Conservation (phyloP, 2,329 filamentous ascomycete species). For the Bertia moriformis region DNA sequence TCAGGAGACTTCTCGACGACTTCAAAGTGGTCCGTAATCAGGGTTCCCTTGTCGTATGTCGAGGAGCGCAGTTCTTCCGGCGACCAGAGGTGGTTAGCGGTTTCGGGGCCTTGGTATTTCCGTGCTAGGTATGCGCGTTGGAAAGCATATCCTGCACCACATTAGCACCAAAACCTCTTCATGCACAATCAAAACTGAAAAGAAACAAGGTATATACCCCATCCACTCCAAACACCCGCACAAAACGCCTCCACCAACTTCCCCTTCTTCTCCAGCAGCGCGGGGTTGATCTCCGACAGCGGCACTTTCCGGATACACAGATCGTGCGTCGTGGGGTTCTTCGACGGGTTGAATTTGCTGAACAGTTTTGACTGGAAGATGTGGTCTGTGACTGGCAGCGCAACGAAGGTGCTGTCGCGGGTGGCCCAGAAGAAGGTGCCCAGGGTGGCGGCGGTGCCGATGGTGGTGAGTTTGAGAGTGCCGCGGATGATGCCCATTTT, state of each 20-base stretch:
- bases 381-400: slow-evolving; percentile 41
- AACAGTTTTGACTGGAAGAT: slow-evolving; percentile 43
- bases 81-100: slow-evolving; percentile 46
- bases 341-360: slow-evolving; percentile 42
- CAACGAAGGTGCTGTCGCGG: slow-evolving; percentile 27
- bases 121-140: slow-evolving; percentile 42
- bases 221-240: slow-evolving; percentile 51
- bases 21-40: slow-evolving; percentile 59
- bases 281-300: slow-evolving; percentile 46
- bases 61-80: slow-evolving; percentile 34
- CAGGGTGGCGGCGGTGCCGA: background rate
- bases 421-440: background rate
- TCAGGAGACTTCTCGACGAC: slow-evolving; percentile 48
- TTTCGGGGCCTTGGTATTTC: slow-evolving; percentile 41
- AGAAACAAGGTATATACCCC: slow-evolving; percentile 27
- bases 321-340: slow-evolving; percentile 50
- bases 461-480: background rate
- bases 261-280: slow-evolving; percentile 45
- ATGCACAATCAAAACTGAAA: background rate
- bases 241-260: slow-evolving; percentile 52
- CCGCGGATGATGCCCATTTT: background rate
- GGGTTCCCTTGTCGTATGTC: slow-evolving; percentile 45
- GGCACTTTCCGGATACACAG: slow-evolving; percentile 48
- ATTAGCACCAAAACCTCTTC: background rate
- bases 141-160: slow-evolving; percentile 32